These are phyloP conservation scores for Tolypocladium sp. DNA, from an alignment of 2,329 filamentous ascomycete species.

Conservation along the genomic window DNA sequence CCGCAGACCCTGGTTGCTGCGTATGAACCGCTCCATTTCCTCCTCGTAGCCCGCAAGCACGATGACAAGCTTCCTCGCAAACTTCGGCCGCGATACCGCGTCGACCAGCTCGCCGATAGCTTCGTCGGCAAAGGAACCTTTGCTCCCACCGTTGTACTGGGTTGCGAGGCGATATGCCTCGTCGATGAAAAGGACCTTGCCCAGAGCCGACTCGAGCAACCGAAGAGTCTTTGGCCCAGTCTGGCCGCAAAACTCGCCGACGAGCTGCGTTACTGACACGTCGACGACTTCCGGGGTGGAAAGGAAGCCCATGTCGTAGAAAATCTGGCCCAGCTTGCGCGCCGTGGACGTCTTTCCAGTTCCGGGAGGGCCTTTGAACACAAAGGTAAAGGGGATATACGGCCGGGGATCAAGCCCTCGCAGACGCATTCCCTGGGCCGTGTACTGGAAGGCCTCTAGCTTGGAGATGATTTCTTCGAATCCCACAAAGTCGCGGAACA, in stretches of 20 bases:
- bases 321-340: conserved; percentile 39
- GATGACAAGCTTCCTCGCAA: too few relatives aligned
- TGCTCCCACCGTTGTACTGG: conserved; percentile 45
- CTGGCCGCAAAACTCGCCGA: conserved; percentile 60
- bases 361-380: conserved; percentile 56
- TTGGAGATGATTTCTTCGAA: conserved; percentile 43
- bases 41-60: too few relatives aligned
- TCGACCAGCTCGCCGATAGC: conserved; percentile 26
- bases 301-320: conserved; percentile 54
- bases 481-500: too few relatives aligned
- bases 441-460: conserved; percentile 47
- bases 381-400: conserved; percentile 54
- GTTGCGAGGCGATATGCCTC: conserved; percentile 57
- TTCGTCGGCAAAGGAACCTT: conserved; percentile 43
- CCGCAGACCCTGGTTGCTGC: too few relatives aligned
- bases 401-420: conserved; percentile 41
- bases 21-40: too few relatives aligned
- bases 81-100: too few relatives aligned
- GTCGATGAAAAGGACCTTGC: conserved; percentile 62
- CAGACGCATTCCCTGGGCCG: conserved; percentile 39
- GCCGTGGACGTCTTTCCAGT: conserved; percentile 68
- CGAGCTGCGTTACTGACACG: conserved; percentile 56
- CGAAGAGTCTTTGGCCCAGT: conserved; percentile 57
- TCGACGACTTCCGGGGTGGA: conserved; percentile 52
- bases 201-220: conserved; percentile 51